These are phyloP conservation scores for Epicoccum nigrum DNA, from an alignment of 2,329 filamentous ascomycete species.

Conservation along the genomic window DNA sequence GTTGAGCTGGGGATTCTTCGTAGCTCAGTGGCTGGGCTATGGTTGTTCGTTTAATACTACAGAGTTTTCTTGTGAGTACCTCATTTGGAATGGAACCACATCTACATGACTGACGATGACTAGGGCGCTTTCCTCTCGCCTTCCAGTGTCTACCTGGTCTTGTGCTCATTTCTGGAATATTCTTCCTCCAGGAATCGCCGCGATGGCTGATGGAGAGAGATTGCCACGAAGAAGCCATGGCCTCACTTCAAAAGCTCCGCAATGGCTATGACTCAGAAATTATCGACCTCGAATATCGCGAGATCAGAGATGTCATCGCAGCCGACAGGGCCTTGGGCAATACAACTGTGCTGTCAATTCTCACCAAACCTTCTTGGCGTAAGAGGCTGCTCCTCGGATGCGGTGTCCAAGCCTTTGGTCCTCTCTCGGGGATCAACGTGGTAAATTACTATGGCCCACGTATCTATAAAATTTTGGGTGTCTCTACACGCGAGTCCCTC, in stretches of 20 bases:
- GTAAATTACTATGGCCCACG: conserved; percentile 51
- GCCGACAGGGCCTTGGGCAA: conserved; percentile 38
- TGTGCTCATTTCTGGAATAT: conserved; percentile 54
- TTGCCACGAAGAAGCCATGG: conserved; percentile 55
- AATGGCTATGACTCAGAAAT: conserved; percentile 24
- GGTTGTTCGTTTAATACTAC: conserved; percentile 38
- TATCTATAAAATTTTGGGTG: conserved; percentile 54
- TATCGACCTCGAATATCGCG: conserved; percentile 31
- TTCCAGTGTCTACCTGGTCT: conserved; percentile 51
- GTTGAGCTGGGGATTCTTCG: conserved; percentile 47
- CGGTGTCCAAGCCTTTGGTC: conserved; percentile 57
- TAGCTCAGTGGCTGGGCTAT: conserved; percentile 50
- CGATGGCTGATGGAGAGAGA: conserved; percentile 64
- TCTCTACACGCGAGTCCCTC: conserved; percentile 53
- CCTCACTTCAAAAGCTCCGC: conserved; percentile 27
- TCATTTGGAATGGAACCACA: background rate
- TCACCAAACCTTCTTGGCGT: conserved; percentile 53
- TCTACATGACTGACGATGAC: conserved; percentile 11
- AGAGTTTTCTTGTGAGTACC: conserved; percentile 29
- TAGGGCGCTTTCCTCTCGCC: conserved; percentile 49
- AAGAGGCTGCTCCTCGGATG: conserved; percentile 56
- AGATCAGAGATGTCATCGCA: conserved; percentile 30
- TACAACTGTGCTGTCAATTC: conserved; percentile 52
- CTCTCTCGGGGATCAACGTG: conserved; percentile 55
- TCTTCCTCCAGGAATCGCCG: conserved; percentile 65